phyloP scores from a whole-genome alignment of 129 eudicot genomes.

The Pulicaria dysenterica region DNA sequence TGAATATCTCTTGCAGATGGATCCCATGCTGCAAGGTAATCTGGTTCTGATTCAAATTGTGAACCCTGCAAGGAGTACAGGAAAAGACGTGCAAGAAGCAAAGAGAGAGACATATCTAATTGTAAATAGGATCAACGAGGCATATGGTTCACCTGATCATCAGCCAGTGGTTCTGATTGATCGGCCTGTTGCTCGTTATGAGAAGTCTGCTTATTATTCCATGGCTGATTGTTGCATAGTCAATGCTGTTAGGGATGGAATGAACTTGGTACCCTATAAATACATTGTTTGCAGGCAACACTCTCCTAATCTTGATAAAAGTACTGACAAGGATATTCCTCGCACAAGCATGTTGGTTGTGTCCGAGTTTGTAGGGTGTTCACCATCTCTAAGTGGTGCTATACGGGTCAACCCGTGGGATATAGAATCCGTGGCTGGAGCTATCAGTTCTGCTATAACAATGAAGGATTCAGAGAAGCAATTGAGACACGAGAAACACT shows the following conservation, averaged over 20 bases:
- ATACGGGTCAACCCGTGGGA: conserved; percentile 96
- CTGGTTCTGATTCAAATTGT: conserved; percentile 73
- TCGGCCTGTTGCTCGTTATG: conserved; percentile 66
- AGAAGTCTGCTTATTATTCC: conserved; percentile 81
- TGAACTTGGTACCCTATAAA: conserved; percentile 82
- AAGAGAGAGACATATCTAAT: conserved; percentile 67
- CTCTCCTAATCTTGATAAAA: conserved; percentile 50
- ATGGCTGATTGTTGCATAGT: conserved; percentile 83
- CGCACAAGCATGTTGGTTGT: conserved; percentile 77
- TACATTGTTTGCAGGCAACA: conserved; percentile 83
- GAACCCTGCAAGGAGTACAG: conserved; percentile 90
- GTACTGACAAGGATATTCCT: conserved; percentile 43
- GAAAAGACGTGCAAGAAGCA: conserved; percentile 86
- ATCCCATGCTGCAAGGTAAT: conserved; percentile 44
- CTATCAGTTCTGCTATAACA: conserved; percentile 53
- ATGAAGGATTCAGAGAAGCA: conserved; percentile 66
- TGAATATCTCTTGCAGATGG: conserved; percentile 58
- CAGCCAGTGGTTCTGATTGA: conserved; percentile 71
- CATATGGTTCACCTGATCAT: conserved; percentile 57
- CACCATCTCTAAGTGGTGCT: conserved; percentile 91
- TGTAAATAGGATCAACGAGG: conserved; percentile 64
- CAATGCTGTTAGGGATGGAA: conserved; percentile 89
- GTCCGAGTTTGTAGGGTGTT: conserved; percentile 89
- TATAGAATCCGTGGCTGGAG: conserved; percentile 76
- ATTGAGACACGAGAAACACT: conserved; percentile 75